Percentiles rank a stretch among this genome's conserved stretches.
Evolutionary conservation across 495 filamentous ascomycete species (phyloP).

Genomic region (Pseudoneurospora amorphoporcata): DNA sequence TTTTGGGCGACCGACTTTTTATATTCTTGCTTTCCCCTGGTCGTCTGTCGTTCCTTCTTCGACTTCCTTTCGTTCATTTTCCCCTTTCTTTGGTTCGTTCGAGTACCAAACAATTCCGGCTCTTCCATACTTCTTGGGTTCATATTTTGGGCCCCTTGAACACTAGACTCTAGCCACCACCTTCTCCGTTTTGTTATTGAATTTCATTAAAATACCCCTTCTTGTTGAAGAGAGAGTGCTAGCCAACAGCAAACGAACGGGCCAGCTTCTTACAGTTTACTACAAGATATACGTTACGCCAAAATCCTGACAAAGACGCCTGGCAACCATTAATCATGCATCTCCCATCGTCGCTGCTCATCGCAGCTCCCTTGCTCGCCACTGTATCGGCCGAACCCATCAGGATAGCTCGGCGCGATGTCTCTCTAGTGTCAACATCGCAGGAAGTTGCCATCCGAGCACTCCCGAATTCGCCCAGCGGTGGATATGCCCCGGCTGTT

Average conservation of each 20-base stretch:
- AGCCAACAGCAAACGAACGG: not conserved
- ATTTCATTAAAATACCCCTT: not conserved
- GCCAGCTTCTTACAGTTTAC: not conserved
- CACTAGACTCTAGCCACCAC: not conserved
- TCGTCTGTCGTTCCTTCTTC: not conserved
- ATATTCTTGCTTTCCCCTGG: not conserved
- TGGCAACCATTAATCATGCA: not conserved
- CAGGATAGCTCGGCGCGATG: not conserved
- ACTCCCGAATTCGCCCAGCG: slow-evolving; percentile 44
- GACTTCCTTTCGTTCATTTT: not conserved
- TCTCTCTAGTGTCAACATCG: not conserved
- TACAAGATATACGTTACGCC: not conserved
- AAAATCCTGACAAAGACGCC: not conserved
- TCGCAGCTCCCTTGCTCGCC: slow-evolving; percentile 1
- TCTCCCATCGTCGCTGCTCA: slow-evolving; percentile 3
- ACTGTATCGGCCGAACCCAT: slow-evolving; percentile 11
- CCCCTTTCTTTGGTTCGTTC: not conserved
- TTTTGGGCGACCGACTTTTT: not conserved
- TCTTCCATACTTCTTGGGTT: not conserved
- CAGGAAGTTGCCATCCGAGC: slow-evolving; percentile 20
- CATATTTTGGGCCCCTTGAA: not conserved
- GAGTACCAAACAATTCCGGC: not conserved
- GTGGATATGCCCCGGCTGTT: slow-evolving; percentile 42
- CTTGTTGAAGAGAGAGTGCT: not conserved
- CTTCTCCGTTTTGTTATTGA: not conserved